phyloP scores from a whole-genome alignment of 352 stramenopile species.

The Phytophthora ohioensis region DNA sequence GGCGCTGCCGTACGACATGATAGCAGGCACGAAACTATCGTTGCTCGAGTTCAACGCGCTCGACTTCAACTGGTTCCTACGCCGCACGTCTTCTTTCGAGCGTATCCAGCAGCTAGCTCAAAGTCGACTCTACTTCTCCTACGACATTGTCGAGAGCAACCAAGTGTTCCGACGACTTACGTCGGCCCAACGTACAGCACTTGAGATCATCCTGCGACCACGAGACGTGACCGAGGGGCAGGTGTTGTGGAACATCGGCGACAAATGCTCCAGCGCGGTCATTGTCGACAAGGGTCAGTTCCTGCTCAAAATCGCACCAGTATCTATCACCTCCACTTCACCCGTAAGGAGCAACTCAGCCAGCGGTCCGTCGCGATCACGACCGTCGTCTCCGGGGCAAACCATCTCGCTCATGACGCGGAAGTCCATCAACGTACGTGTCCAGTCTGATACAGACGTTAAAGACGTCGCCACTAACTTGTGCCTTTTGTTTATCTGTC shows the following conservation, averaged over 20 bases:
- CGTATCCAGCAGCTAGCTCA: constrained; percentile 79
- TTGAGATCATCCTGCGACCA: constrained; percentile 83
- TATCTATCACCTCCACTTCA: constrained; percentile 13
- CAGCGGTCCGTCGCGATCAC: constrained; percentile 24
- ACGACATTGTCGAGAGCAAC: constrained; percentile 84
- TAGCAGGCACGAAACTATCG: constrained; percentile 73
- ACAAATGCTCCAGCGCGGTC: constrained; percentile 71
- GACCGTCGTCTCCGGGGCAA: constrained; percentile 32
- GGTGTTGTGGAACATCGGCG: constrained; percentile 76
- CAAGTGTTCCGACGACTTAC: constrained; percentile 85
- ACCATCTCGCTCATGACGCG: constrained; percentile 32
- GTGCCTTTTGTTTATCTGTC: constrained; percentile 7
- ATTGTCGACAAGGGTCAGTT: constrained; percentile 87
- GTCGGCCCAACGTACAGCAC: constrained; percentile 81
- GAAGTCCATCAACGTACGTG: constrained; percentile 66
- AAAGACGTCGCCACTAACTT: constrained; percentile 6
- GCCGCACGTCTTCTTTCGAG: constrained; percentile 69
- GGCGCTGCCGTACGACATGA: constrained; percentile 68
- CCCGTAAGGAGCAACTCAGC: constrained; percentile 19
- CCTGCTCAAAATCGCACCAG: constrained; percentile 54
- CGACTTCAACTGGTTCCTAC: constrained; percentile 90
- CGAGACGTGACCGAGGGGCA: constrained; percentile 68
- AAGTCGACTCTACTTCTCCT: constrained; percentile 82
- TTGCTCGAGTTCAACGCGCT: constrained; percentile 81
- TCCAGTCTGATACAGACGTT: neutral